Base-by-base conservation (phyloP, 176 grass and related monocot genomes). In the Phragmites australis region DNA sequence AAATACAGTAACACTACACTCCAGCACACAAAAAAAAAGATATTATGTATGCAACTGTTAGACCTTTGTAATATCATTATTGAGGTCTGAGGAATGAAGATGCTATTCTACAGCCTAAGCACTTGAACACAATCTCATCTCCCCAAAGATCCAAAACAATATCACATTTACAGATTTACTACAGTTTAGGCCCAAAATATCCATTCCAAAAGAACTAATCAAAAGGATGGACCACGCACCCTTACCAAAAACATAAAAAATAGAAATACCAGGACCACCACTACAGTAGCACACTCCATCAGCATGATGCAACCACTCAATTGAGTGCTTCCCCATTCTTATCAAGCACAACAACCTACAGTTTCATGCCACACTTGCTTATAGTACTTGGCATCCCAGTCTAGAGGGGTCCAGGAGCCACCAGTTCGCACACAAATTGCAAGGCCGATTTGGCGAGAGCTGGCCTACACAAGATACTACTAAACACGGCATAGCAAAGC, bases 281-380 rank as follows among this genome's bases (percentile, higher is more conserved):
- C 48, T 79, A 79, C 62, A 67, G 62, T 79, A 21, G 13, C 46
- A 26, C 57, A 67, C 81, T 57, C 81, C 67, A 83, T 72, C 66
- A 78, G 86, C 59, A 79, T 79, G 86, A 83, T 72, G 51, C 68
- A 88, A 88, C 81, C 23, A 88, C 81, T 62, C 73, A 40, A 37
- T 65, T 45, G 65, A 23, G 46, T 16, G 27, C 65, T 49, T 19
- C 3, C 49, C 65, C 44, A n/a, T 72, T 78, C 32, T 64, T 41
- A 72, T 32, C 42, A 55, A 88, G 55, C 54, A 81, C 65, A 87
- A 44, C 29, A 65, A 58, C 37, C 8, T 88, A 63, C 37, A 70
- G 69, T 37, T 32, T 82, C 45, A 66, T 57, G 40, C 48, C 78
- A 78, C 47, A 31, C 19, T 50, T 65, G 17, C 64, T 17, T 30